A percentile compares a stretch with the other conserved stretches of the same genome.
These are phyloP conservation scores for Cladosporium oxysporum DNA, from an alignment of 2,329 filamentous ascomycete species.

Conservation along the genomic window DNA sequence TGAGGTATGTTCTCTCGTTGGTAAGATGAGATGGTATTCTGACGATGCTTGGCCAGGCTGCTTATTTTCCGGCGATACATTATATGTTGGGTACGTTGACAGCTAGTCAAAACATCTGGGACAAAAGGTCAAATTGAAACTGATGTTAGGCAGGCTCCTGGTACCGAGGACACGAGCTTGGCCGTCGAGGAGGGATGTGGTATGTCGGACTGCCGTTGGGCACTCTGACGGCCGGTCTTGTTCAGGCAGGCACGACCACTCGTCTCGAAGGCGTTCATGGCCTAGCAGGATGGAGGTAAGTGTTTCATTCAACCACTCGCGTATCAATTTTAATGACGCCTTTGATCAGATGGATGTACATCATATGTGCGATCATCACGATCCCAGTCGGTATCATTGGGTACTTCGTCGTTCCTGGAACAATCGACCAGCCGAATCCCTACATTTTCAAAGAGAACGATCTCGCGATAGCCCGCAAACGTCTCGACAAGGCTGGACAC, in stretches of 20 bases:
- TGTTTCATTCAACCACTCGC: constrained; percentile 52
- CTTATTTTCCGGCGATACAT: constrained; percentile 28
- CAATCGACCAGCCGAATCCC: constrained; percentile 52
- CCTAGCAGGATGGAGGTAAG: constrained; percentile 54
- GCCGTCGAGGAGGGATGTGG: constrained; percentile 56
- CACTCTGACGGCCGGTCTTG: constrained; percentile 54
- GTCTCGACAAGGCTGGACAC: constrained; percentile 46
- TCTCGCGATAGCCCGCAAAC: constrained; percentile 37
- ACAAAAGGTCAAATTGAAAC: not conserved
- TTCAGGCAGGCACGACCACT: constrained; percentile 55
- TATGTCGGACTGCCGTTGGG: constrained; percentile 56
- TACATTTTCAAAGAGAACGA: constrained; percentile 41
- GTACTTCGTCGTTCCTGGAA: constrained; percentile 52
- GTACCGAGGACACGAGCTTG: constrained; percentile 38
- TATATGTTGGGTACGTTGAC: constrained; percentile 17
- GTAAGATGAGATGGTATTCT: not conserved
- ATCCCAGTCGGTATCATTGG: constrained; percentile 54
- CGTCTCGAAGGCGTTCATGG: constrained; percentile 37
- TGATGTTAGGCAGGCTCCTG: constrained; percentile 11
- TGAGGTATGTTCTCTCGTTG: constrained; percentile 14
- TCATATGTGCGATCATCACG: constrained; percentile 56
- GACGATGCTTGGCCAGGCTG: not conserved
- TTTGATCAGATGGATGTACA: constrained; percentile 49
- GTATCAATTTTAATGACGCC: constrained; percentile 43
- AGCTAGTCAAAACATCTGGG: not conserved